These are phyloP conservation scores for Mycoemilia scoparia DNA, from an alignment of 192 early-diverging fungal genomes.

Conservation along the genomic window DNA sequence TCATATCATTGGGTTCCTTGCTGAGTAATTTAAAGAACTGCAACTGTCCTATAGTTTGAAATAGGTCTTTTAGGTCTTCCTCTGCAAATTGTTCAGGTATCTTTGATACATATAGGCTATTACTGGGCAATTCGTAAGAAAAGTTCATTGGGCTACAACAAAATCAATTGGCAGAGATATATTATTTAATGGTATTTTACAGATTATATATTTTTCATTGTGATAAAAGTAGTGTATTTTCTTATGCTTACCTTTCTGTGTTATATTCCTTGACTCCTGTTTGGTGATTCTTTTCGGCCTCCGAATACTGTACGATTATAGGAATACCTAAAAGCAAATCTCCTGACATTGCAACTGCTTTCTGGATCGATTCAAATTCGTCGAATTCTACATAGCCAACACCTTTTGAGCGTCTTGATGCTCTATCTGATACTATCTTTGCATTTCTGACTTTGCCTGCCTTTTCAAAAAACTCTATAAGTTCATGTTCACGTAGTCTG, in stretches of 20 bases:
- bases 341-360: constrained; percentile 69
- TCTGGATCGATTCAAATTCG: constrained; percentile 58
- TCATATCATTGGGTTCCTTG: background rate
- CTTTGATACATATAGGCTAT: no score
- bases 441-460: constrained; percentile 79
- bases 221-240: background rate
- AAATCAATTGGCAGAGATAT: no score
- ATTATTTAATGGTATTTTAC: no score
- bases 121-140: no score
- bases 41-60: background rate
- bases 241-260: constrained; percentile 34
- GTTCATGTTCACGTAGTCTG: constrained; percentile 52
- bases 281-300: constrained; percentile 82
- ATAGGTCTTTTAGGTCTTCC: no score
- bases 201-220: background rate
- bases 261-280: constrained; percentile 26
- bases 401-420: constrained; percentile 69
- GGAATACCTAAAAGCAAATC: constrained; percentile 81
- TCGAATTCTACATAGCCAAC: constrained; percentile 97
- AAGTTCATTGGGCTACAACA: no score
- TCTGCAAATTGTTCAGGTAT: no score
- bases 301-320: constrained; percentile 78
- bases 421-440: constrained; percentile 66
- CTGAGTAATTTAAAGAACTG: background rate
- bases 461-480: constrained; percentile 68